Base-by-base conservation (phyloP, 2,329 filamentous ascomycete genomes). In the Colletotrichum trifolii region DNA sequence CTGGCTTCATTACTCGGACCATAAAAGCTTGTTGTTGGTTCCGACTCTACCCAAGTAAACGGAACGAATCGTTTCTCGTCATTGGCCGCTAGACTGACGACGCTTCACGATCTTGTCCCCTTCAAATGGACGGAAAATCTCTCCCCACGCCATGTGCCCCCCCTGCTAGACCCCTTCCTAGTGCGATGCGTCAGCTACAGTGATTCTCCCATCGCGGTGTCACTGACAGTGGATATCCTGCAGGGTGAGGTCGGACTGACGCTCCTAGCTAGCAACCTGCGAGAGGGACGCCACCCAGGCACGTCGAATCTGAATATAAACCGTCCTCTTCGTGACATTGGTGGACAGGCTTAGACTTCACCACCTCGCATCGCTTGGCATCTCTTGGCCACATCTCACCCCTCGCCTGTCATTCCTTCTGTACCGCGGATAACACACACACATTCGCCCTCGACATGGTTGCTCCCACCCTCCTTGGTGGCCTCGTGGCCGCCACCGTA, bases 401-500 rank as follows among this genome's bases (percentile, higher is more conserved):
- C 25, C 34, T 43, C 49, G 15, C 39, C 53, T 25, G 25, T 25
- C 25, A 25, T 25, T 25, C 25, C 25, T 25, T 25, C 25, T 4
- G 25, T 25, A 1, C 49, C 12, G 46, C 46, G 17, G 15, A 40
- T 52, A 36, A 10, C 8, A 12, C 25, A 15, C 15, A 25, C 4
- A 25, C 25, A 25, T 25, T 25, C 25, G 13, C 25, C 39, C n/a
- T 38, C 45, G 39, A 33, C 38, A 67, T 67, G 65, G 47, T 67
- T 15, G 50, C 61, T 42, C 55, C 64, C 40, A 50, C 59, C 43
- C 59, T 68, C 47, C 54, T 64, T 39, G 45, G 64, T n/a, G 53
- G 63, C 33, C 59, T 66, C 52, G 46, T 68, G 33, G 64, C 56
- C 8, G 54, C 47, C 54, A 59, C 60, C n/a, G 67, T 65, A 8